Evolutionary conservation across 495 filamentous ascomycete species (phyloP).

Genomic region (Penicillium maclennaniae): DNA sequence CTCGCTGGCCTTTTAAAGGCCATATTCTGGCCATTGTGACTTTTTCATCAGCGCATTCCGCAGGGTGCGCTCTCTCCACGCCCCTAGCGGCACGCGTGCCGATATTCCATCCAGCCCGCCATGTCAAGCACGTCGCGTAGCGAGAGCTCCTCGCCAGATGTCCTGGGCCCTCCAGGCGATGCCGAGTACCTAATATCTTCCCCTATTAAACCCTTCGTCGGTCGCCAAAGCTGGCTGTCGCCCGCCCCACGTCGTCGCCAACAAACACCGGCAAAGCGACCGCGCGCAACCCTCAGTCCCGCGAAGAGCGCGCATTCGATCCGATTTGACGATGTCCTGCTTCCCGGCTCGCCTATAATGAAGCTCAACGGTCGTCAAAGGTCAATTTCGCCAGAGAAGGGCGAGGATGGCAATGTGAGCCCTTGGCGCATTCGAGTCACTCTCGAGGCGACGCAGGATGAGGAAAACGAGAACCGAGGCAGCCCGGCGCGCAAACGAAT

Average conservation of each 20-base stretch:
- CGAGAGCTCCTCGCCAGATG: slow-evolving; percentile 44
- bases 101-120: slow-evolving; percentile 21
- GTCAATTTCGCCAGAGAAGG: slow-evolving; percentile 37
- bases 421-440: slow-evolving; percentile 59
- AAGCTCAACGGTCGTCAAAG: slow-evolving; percentile 32
- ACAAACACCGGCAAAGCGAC: slow-evolving; percentile 34
- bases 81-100: slow-evolving; percentile 27
- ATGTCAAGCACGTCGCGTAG: slow-evolving; percentile 36
- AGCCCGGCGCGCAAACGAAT: slow-evolving; percentile 35
- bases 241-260: slow-evolving; percentile 31
- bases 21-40: not conserved
- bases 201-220: slow-evolving; percentile 37
- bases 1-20: not conserved
- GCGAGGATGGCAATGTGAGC: slow-evolving; percentile 38
- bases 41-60: slow-evolving; percentile 19
- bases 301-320: slow-evolving; percentile 42
- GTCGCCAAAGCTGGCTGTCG: slow-evolving; percentile 44
- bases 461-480: slow-evolving; percentile 28
- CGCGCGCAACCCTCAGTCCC: slow-evolving; percentile 38
- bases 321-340: slow-evolving; percentile 44
- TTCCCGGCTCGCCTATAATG: slow-evolving; percentile 39
- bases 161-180: slow-evolving; percentile 45
- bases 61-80: slow-evolving; percentile 19
- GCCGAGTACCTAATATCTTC: slow-evolving; percentile 45
- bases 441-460: slow-evolving; percentile 54